These are phyloP conservation scores for Mortierella sp. DNA, from an alignment of 371 early-diverging fungal genomes.

Conservation along the genomic window DNA sequence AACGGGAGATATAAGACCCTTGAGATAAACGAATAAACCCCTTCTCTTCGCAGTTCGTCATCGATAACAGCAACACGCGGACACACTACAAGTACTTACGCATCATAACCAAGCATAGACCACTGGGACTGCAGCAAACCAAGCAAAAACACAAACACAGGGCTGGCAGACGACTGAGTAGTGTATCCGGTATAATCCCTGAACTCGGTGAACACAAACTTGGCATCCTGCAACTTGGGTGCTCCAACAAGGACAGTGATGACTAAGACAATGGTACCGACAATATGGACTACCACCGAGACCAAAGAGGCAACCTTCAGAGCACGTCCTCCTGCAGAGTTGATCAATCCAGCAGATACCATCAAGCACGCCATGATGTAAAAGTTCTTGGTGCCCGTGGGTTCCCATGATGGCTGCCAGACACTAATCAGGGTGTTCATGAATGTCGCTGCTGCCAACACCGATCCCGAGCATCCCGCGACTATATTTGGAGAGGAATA, in stretches of 20 bases:
- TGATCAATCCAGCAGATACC: constrained; percentile 38
- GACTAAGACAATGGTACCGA: constrained; percentile 40
- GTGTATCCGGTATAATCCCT: constrained; percentile 68
- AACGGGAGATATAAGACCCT: neutral
- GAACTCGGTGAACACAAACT: constrained; percentile 62
- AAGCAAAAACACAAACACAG: constrained; percentile 68
- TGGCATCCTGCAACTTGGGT: constrained; percentile 53
- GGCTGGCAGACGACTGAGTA: constrained; percentile 43
- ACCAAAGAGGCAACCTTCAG: constrained; percentile 59
- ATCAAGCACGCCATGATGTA: constrained; percentile 43
- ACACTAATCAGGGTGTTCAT: constrained; percentile 67
- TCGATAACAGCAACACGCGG: neutral
- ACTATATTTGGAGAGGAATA: constrained; percentile 8
- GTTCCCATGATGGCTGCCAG: constrained; percentile 54
- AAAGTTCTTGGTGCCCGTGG: constrained; percentile 37
- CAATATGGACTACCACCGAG: constrained; percentile 61
- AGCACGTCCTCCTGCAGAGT: constrained; percentile 53
- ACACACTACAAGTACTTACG: neutral
- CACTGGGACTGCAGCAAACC: constrained; percentile 75
- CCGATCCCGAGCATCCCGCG: constrained; percentile 57
- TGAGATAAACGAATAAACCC: neutral
- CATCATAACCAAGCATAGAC: constrained; percentile 80
- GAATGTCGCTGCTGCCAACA: constrained; percentile 70
- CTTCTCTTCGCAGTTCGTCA: neutral
- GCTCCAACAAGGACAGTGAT: constrained; percentile 40